Conservation (phyloP, 1,139 yeast genomes). For the Williopsis jadinii region DNA sequence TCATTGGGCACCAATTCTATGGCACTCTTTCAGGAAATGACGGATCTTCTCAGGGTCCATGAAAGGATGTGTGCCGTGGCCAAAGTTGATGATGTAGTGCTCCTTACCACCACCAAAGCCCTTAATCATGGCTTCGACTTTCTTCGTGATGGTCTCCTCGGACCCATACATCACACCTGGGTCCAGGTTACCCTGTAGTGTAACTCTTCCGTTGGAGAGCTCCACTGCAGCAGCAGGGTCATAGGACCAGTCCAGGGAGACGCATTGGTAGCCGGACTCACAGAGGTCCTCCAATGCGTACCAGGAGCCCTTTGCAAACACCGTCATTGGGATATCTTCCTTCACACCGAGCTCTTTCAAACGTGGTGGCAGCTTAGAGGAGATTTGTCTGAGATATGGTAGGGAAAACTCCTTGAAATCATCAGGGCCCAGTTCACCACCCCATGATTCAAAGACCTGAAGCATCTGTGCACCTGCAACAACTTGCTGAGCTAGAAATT, state of each 20-base stretch:
- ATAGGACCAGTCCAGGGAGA: constrained; percentile 89
- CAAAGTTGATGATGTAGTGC: constrained; percentile 86
- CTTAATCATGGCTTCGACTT: constrained; percentile 79
- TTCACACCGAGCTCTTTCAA: constrained; percentile 62
- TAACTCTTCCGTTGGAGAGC: constrained; percentile 70
- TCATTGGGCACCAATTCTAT: constrained; percentile 55
- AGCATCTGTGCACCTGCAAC: constrained; percentile 97
- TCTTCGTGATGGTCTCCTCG: constrained; percentile 66
- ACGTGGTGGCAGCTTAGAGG: constrained; percentile 59
- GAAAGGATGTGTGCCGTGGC: constrained; percentile 97
- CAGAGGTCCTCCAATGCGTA: constrained; percentile 86
- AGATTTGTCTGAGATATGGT: constrained; percentile 79
- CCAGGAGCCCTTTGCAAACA: constrained; percentile 97
- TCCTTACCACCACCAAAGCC: constrained; percentile 93
- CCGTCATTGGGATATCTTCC: constrained; percentile 77
- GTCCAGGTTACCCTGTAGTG: constrained; percentile 91
- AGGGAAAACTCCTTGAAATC: constrained; percentile 85
- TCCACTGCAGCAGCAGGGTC: constrained; percentile 81
- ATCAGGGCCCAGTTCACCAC: constrained; percentile 87
- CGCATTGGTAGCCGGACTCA: constrained; percentile 76
- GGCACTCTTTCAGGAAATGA: constrained; percentile 82
- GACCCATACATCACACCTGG: constrained; percentile 94
- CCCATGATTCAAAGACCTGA: constrained; percentile 97
- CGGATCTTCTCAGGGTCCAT: constrained; percentile 88
- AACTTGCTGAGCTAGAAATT: constrained; percentile 89